Base-by-base conservation (phyloP, 306 rosid genomes). In the Macrotyloma uniflorum region DNA sequence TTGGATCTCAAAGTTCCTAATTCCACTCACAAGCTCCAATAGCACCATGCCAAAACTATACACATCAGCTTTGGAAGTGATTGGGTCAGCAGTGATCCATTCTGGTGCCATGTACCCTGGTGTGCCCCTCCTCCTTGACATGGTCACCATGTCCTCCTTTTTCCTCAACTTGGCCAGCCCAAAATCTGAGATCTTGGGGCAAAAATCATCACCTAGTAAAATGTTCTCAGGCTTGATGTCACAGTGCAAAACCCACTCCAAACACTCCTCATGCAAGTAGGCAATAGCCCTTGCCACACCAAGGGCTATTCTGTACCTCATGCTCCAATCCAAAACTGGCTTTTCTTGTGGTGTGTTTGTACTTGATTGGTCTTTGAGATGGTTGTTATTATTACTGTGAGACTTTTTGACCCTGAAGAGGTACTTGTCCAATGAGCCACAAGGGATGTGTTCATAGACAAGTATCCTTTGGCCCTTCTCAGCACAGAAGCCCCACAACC, bases 41-140 rank as follows among this genome's bases (percentile, higher is more conserved):
- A 94, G 8, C 35, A 95, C 98, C 98, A 92, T 91, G 6, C 97
- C 98, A 20, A 91, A 95, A 11, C 97, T 92, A 42, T 89, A 95
- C 50, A 95, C 98, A 53, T 95, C 97, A 0, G 98, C 98, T 15
- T 95, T 92, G 0, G 98, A 82, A 0, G 97, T 95, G 8, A 95
- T 91, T 24, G 90, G 87, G 22, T 91, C 98, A 15, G 78, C 43
- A 7, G 89, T 91, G 19, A 89, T 84, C 91, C 97, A 91, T 63
- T 95, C 97, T 0, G 98, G 98, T 18, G 98, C 98, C 97, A 95
- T 91, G 72, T 95, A 95, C 20, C 97, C 98, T 0, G 97, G 94
- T 4, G 98, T 94, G 1, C 98, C 98, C 4, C 97, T 83, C 53
- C 93, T 87, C 62, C 88, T 81, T 0, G 98, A 94, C 80, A 92